Base-by-base conservation (phyloP, 495 filamentous ascomycete species). In the Penicillium longicatenatum region DNA sequence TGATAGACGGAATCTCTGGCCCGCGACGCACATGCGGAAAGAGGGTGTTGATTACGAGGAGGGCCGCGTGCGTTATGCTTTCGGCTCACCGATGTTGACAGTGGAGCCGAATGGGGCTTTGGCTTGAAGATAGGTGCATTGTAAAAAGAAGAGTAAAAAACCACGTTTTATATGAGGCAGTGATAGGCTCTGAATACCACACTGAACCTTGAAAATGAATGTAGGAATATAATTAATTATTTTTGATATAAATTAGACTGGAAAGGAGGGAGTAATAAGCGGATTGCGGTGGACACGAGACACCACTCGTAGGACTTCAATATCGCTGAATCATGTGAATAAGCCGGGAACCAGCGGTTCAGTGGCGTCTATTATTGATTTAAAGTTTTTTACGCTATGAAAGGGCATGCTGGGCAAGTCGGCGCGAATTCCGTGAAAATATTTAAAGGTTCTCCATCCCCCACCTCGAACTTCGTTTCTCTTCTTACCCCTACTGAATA, bases 21-120 rank as follows among this genome's bases (percentile, higher is more conserved):
- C 75, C 2, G 69, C 74, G 2, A 79, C 76, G 0, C 76, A 79
- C 55, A 68, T 76, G 68, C 67, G 74, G 0, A 67, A 74, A 54
- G 63, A 68, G 14, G 73, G 74, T 20, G 68, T 69, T 52, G 50
- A 60, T 2, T 79, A 78, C 49, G 72, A 71, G 14, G 70, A 74
- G 50, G 75, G 76, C 6, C 64, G 70, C 8, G 50, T 63, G 41
- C 64, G 73, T 22, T 78, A 77, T 57, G 75, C 69, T 10, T 77
- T 68, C 55, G 75, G 73, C 1, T 72, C 69, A 33, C 75, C 74
- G 14, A 77, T 76, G 74, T 58, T 79, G 9, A 76, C 71, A 8
- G 69, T 76, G 41, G 71, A 73, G 57, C 45, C 61, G 31, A 46
- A 69, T 52, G 31, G 45, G 48, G 54, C 51, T 54, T 16, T 35